Conservation (phyloP, 805 yeast species). For the Saccharomycopsis sp. region DNA sequence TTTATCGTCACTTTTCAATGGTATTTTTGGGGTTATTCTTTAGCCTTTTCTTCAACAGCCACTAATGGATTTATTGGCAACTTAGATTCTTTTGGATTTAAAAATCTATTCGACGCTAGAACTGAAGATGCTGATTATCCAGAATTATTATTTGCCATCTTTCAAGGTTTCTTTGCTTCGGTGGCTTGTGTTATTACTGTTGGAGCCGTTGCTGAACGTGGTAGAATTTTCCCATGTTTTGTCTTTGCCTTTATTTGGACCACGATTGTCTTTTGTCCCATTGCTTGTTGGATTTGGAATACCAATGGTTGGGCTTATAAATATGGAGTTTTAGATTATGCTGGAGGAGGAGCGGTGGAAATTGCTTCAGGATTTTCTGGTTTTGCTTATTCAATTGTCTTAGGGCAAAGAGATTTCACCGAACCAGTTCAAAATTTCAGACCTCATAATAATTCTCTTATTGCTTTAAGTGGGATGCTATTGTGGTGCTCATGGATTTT, state of each 20-base stretch:
- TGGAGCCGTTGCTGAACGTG: constrained; percentile 91
- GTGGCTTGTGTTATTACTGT: constrained; percentile 88
- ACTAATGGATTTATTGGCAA: constrained; percentile 83
- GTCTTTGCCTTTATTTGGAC: constrained; percentile 81
- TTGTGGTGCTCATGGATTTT: constrained; percentile 96
- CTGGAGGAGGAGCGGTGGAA: constrained; percentile 98
- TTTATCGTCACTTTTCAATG: constrained; percentile 76
- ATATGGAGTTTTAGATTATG: constrained; percentile 92
- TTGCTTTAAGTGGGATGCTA: constrained; percentile 77
- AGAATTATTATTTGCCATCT: constrained; percentile 72
- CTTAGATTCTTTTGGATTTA: constrained; percentile 70
- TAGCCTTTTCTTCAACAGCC: constrained; percentile 77
- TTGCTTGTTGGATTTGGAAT: constrained; percentile 96
- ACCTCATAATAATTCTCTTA: constrained; percentile 90
- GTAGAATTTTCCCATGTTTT: constrained; percentile 76
- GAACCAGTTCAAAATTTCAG: constrained; percentile 72
- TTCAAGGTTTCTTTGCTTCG: constrained; percentile 84
- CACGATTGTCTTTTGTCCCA: constrained; percentile 85
- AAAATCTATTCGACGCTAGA: constrained; percentile 43
- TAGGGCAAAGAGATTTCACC: constrained; percentile 70
- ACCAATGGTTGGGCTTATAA: constrained; percentile 85
- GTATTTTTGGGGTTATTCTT: constrained; percentile 98
- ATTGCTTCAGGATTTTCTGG: constrained; percentile 88
- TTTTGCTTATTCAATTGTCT: constrained; percentile 68
- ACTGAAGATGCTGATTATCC: constrained; percentile 42